A percentile compares a stretch with the other conserved stretches of the same genome.
Evolutionary conservation across 331 rosid genomes (phyloP).

Genomic region (Phaseolus coccineus): DNA sequence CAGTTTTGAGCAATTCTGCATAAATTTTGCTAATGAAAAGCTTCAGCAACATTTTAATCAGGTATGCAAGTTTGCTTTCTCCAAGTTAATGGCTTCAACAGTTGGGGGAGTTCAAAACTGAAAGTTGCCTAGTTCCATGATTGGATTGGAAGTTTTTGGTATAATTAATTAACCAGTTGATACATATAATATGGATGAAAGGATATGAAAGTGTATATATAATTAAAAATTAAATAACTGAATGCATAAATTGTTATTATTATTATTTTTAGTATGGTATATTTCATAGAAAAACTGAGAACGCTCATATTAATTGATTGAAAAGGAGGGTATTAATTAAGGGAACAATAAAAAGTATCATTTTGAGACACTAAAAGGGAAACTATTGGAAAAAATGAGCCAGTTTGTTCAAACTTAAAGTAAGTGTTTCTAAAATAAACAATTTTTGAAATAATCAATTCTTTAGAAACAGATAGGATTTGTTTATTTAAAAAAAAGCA

Average conservation of each 20-base stretch:
- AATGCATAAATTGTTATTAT: background rate
- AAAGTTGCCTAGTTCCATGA: background rate
- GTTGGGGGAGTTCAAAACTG: background rate
- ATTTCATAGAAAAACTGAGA: background rate
- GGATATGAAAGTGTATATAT: background rate
- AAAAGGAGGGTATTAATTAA: background rate
- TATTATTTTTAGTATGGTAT: background rate
- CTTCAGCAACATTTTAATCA: constrained; percentile 97
- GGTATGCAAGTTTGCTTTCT: constrained; percentile 53
- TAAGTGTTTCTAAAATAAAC: too few species aligned
- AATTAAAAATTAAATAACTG: background rate
- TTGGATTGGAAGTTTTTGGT: background rate
- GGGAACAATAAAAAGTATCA: background rate
- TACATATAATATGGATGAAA: background rate
- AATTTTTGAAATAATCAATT: too few species aligned
- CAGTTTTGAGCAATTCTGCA: constrained; percentile 99
- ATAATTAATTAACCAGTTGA: background rate
- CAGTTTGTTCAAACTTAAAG: too few species aligned
- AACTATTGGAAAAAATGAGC: background rate
- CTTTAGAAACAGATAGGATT: too few species aligned
- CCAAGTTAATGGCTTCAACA: background rate
- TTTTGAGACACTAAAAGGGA: background rate
- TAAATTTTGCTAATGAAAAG: constrained; percentile 99
- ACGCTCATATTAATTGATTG: background rate
- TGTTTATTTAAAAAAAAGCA: too few species aligned